Conservation (phyloP, 225 moss, liverwort and hornwort genomes). For the Pseudisothecium myosuroides region DNA sequence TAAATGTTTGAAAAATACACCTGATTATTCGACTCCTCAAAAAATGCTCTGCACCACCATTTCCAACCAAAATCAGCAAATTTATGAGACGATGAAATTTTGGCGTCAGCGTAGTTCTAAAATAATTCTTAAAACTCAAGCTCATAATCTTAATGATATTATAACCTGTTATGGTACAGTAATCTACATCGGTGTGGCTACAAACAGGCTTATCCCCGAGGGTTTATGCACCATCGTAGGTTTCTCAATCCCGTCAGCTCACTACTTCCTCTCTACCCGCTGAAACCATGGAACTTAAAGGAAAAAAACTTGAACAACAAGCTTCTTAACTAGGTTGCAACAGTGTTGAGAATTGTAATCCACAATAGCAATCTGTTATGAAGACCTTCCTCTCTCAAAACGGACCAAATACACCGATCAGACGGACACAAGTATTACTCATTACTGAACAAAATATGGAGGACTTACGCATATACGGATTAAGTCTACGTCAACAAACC, state of each 20-base stretch:
- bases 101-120: background rate
- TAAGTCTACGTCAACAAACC: background rate
- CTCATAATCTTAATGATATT: background rate
- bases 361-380: background rate
- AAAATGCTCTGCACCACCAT: constrained; percentile 38
- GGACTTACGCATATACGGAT: background rate
- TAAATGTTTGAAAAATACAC: background rate
- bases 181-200: background rate
- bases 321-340: background rate
- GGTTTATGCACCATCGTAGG: background rate
- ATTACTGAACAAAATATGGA: background rate
- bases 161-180: background rate
- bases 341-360: background rate
- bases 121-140: background rate
- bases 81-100: background rate
- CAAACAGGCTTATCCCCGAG: background rate
- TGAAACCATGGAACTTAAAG: background rate
- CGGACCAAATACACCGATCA: background rate
- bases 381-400: background rate
- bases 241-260: background rate
- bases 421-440: background rate
- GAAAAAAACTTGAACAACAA: background rate
- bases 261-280: background rate
- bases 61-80: background rate
- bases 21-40: constrained; percentile 37